Evolutionary conservation across 305 asterid species (phyloP).

Genomic region (Fraxinus latifolia): DNA sequence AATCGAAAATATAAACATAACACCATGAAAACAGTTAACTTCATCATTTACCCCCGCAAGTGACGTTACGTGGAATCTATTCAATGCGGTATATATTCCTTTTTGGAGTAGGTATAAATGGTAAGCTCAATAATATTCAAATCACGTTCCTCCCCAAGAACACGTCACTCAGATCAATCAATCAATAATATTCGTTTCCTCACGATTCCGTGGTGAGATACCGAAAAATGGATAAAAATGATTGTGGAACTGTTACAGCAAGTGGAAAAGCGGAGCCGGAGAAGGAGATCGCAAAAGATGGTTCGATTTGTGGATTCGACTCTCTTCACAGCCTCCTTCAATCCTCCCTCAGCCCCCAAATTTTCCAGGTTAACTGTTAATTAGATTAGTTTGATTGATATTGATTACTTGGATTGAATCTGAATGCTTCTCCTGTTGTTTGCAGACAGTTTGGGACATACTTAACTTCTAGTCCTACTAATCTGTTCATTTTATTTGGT

Average conservation of each 20-base stretch:
- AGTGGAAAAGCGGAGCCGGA: slow-evolving; percentile 23
- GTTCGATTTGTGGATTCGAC: slow-evolving; percentile 76
- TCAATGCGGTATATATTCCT: not conserved
- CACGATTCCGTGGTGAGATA: not conserved
- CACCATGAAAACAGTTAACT: too few relatives aligned
- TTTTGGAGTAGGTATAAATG: not conserved
- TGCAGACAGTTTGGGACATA: not conserved
- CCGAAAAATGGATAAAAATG: slow-evolving; percentile 44
- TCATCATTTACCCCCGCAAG: not conserved
- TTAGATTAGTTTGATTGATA: not conserved
- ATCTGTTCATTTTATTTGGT: not conserved
- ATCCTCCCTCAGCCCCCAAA: slow-evolving; percentile 63
- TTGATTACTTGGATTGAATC: not conserved
- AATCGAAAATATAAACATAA: not conserved
- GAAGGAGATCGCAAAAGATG: slow-evolving; percentile 38
- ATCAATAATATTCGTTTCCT: not conserved
- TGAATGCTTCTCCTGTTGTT: not conserved
- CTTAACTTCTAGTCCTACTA: not conserved
- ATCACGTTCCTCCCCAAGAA: not conserved
- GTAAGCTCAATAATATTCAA: not conserved
- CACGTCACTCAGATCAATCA: not conserved
- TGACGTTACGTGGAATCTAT: not conserved
- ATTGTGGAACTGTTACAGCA: slow-evolving; percentile 29
- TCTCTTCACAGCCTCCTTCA: slow-evolving; percentile 78
- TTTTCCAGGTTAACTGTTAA: slow-evolving; percentile 54